Evolutionary conservation across 495 filamentous ascomycete genomes (phyloP).

Genomic region (Penicillium ochrochloron): DNA sequence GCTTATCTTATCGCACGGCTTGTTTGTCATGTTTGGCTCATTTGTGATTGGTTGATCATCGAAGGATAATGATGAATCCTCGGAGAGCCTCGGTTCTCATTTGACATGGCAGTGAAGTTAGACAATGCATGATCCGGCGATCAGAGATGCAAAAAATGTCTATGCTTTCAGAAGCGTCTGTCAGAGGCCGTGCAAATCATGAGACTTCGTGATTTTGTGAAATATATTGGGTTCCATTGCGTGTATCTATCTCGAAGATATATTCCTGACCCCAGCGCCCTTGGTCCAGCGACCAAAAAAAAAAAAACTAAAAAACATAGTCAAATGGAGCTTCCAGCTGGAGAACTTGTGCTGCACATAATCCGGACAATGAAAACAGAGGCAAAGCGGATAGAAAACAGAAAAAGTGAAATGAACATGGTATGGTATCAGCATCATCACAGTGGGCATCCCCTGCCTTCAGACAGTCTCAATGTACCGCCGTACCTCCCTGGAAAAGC

Average conservation of each 20-base stretch:
- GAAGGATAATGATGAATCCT: background rate
- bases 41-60: background rate
- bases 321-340: background rate
- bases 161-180: no score
- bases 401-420: background rate
- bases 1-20: background rate
- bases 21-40: background rate
- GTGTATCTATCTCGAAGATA: background rate
- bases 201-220: no score
- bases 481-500: constrained; percentile 49
- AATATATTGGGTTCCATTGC: background rate
- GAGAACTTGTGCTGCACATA: background rate
- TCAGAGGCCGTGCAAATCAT: no score
- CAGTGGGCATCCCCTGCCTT: background rate
- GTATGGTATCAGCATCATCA: constrained; percentile 12
- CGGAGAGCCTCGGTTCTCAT: background rate
- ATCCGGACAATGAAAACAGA: background rate
- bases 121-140: no score
- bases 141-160: no score
- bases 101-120: no score
- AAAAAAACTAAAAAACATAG: background rate
- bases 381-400: background rate
- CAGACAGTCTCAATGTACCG: constrained; percentile 57
- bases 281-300: background rate
- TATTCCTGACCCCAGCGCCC: background rate